These are phyloP conservation scores for Paraphoma sp. DNA, from an alignment of 2,329 filamentous ascomycete species.

Conservation along the genomic window DNA sequence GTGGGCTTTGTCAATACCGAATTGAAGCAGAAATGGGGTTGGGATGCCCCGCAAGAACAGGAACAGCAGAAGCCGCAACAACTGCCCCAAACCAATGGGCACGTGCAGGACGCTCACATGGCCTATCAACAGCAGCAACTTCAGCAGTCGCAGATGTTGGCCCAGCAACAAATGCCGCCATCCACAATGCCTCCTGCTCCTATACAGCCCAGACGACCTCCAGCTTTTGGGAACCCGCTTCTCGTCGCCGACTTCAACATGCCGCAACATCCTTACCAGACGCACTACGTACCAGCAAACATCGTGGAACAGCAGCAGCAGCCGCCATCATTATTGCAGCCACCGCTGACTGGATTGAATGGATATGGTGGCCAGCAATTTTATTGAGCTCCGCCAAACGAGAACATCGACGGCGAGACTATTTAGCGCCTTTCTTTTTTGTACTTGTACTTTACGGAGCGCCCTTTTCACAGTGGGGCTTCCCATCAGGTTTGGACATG, in stretches of 20 bases:
- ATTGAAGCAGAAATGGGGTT: slow-evolving; percentile 79
- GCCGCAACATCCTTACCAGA: slow-evolving; percentile 81
- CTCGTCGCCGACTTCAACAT: slow-evolving; percentile 76
- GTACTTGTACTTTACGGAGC: too few relatives aligned
- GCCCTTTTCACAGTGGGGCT: too few relatives aligned
- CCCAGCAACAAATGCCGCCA: slow-evolving; percentile 28
- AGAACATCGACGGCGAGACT: neutral
- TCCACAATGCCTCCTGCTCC: slow-evolving; percentile 21
- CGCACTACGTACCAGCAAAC: slow-evolving; percentile 78
- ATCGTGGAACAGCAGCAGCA: slow-evolving; percentile 44
- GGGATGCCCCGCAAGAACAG: slow-evolving; percentile 56
- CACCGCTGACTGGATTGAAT: slow-evolving; percentile 25
- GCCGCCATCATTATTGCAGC: slow-evolving; percentile 25
- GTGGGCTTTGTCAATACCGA: slow-evolving; percentile 74
- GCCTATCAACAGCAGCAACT: slow-evolving; percentile 18
- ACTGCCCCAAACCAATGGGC: slow-evolving; percentile 20
- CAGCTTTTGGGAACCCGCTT: slow-evolving; percentile 72
- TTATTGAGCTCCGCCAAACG: slow-evolving; percentile 12
- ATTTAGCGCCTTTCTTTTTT: neutral
- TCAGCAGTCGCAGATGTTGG: slow-evolving; percentile 14
- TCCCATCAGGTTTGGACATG: too few relatives aligned
- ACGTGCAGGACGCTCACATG: slow-evolving; percentile 18
- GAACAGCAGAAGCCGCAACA: slow-evolving; percentile 44
- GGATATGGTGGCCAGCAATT: slow-evolving; percentile 29
- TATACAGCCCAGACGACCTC: slow-evolving; percentile 44